Evolutionary conservation across 768 basidiomycete species (phyloP), one percentile per base, ranked within the genome.

Genomic region (Phanerochaete sordida): DNA sequence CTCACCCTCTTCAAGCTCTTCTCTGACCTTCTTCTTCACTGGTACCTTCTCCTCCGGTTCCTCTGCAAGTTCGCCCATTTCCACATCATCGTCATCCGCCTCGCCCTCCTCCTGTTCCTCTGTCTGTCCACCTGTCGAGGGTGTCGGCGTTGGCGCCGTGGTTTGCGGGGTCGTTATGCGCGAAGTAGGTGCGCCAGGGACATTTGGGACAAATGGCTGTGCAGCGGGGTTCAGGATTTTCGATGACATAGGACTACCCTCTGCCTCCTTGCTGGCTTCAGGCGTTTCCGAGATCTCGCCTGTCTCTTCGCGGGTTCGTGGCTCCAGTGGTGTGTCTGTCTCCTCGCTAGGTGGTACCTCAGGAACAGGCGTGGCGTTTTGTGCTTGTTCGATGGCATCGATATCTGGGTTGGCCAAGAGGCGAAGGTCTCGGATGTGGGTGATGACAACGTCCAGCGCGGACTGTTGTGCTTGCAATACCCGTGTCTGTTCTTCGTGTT

Each of bases 31-130:
- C 51, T 58, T 58, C 47, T 57, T 65, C 33, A 19, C 43, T 24
- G 69, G 57, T 71, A 77, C 84, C 71, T 83, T 86, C 59, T 74
- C 81, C 61, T 79, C 83, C 2, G 84, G 83, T 56, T 84, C 83
- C 68, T 93, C 91, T 61, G 90, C 86, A 2, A 93, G 82, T 69
- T 93, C 91, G n/a, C 91, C 91, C 91, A 93, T 93, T 72, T 93
- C 91, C 63, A 93, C 92, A 19, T n/a, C n/a, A n/a, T 43, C 39
- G 62, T 93, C 91, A 64, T 90, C 82, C 28, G 78, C 84, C 61
- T 92, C 91, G 61, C 87, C 80, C 23, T 74, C 82, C 59, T 72
- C 73, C 3, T 27, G 70, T 51, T 43, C 57, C 61, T 12, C 50
- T 39, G 55, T 50, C 23, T 43, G 57, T 35, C 52, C n/a, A n/a